These are phyloP conservation scores for Drosera capensis DNA, from an alignment of 148 eudicot genomes.

Conservation along the genomic window DNA sequence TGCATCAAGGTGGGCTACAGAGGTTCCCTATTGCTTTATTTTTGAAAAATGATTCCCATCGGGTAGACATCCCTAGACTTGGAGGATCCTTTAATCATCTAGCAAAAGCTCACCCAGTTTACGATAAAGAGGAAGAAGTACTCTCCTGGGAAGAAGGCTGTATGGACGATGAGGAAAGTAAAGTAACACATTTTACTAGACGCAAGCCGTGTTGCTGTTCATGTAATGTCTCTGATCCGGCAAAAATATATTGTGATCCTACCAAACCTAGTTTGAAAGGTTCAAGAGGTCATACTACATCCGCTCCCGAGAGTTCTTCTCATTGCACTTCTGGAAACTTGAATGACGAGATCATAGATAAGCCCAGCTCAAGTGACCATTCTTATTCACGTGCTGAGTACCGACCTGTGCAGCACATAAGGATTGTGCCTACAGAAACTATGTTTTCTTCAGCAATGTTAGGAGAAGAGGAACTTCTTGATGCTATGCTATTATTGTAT, in stretches of 20 bases:
- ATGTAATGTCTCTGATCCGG: conserved; percentile 46
- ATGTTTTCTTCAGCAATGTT: conserved; percentile 48
- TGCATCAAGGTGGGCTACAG: conserved; percentile 85
- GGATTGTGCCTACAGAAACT: conserved; percentile 41
- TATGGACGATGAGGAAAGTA: conserved; percentile 58
- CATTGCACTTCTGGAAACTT: conserved; percentile 66
- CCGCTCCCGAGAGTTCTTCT: conserved; percentile 65
- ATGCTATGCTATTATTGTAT: conserved; percentile 73
- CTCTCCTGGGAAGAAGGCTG: conserved; percentile 96
- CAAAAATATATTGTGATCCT: conserved; percentile 40
- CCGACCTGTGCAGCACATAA: conserved; percentile 47
- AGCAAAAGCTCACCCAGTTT: conserved; percentile 31
- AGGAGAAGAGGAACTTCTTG: conserved; percentile 88
- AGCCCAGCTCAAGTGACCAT: conserved; percentile 86
- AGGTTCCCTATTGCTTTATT: conserved; percentile 56
- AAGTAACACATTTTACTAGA: conserved; percentile 54
- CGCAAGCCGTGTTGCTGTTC: conserved; percentile 89
- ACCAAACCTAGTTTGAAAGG: conserved; percentile 44
- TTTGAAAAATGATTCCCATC: conserved; percentile 66
- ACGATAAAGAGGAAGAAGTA: conserved; percentile 41
- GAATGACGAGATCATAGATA: conserved; percentile 79
- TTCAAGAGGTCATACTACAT: conserved; percentile 50
- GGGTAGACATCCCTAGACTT: conserved; percentile 62
- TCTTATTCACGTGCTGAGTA: conserved; percentile 58
- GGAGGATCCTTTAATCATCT: conserved; percentile 76